Base-by-base conservation (phyloP, 1,284 basidiomycete genomes). In the Schizopora paradoxa region DNA sequence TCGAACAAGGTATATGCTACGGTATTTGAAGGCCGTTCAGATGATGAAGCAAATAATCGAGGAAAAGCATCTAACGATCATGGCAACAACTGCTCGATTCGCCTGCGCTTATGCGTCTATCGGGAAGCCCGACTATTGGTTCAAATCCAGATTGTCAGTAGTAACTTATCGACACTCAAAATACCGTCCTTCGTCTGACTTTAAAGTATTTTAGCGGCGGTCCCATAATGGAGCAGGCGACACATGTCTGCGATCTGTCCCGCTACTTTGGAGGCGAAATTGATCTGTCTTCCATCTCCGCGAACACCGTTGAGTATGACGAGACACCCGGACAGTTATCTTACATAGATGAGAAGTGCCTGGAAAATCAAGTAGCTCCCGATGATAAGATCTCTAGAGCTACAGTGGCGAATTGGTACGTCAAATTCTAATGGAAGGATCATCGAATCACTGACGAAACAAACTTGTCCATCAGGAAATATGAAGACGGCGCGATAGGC, bases 221-320 rank as follows among this genome's bases (percentile, higher is more conserved):
- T 59, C 58, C 79, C 8, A 75, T 82, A 48, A 72, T 82, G 41
- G 79, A 82, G 61, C 79, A 82, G 58, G 79, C 72, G 4, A 82
- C 79, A 3, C 79, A 82, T 62, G 78, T 82, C 58, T 58, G 59
- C 50, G 67, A 68, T 45, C 61, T 75, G 19, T 76, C 73, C 37
- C 69, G 78, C 48, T 82, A 82, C 68, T 81, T 83, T 61, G 80
- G 77, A 43, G 80, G 80, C 31, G 78, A 82, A 56, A 76, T 79
- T 40, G 67, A 73, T 51, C 68, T 79, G 35, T 54, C 61, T 47
- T 69, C 71, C 28, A 49, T 58, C 23, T 48, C 52, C 43, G 69
- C 73, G 6, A 70, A 70, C 53, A 69, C 68, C 1, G 67, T 77
- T 41, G 70, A 76, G 58, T 68, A 66, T 58, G 65, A 72, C 63